Percentiles rank a stretch among this genome's conserved stretches.
These are phyloP conservation scores for Citrus mangshanensis DNA, from an alignment of 345 rosid species.

Conservation along the genomic window DNA sequence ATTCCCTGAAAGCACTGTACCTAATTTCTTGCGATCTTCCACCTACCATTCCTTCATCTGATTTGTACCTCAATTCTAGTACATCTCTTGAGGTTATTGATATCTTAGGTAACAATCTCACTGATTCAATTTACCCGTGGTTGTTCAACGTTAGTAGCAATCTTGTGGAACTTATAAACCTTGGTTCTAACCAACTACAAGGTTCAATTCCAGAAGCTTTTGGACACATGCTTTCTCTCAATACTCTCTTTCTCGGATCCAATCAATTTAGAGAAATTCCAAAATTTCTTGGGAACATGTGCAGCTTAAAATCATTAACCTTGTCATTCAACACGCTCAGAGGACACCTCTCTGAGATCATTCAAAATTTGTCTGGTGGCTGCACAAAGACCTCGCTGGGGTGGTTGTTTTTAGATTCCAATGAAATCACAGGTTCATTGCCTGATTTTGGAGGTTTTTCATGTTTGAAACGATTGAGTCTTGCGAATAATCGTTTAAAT, in stretches of 20 bases:
- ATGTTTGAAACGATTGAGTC: not conserved
- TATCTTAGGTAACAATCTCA: not conserved
- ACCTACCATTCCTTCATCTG: not conserved
- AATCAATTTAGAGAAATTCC: not conserved
- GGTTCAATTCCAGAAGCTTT: slow-evolving; percentile 1
- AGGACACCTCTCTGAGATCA: not conserved
- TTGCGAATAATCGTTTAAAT: not conserved
- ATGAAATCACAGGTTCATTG: slow-evolving; percentile 16
- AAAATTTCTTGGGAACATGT: not conserved
- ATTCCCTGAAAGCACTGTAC: not conserved
- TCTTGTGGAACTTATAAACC: slow-evolving; percentile 3
- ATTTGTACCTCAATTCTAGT: not conserved
- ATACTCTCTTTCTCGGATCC: too few species aligned
- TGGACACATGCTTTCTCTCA: not conserved
- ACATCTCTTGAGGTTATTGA: not conserved
- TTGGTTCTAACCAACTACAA: not conserved
- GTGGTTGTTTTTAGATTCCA: not conserved
- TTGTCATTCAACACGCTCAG: not conserved
- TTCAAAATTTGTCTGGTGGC: slow-evolving; percentile 6
- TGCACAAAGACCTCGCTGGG: not conserved
- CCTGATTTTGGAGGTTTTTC: not conserved
- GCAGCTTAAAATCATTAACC: not conserved
- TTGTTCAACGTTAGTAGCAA: slow-evolving; percentile 1
- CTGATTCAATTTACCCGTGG: not conserved
- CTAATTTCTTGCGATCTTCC: not conserved